Base-by-base conservation (phyloP, 352 stramenopile genomes). In the Ophiocytium majus region DNA sequence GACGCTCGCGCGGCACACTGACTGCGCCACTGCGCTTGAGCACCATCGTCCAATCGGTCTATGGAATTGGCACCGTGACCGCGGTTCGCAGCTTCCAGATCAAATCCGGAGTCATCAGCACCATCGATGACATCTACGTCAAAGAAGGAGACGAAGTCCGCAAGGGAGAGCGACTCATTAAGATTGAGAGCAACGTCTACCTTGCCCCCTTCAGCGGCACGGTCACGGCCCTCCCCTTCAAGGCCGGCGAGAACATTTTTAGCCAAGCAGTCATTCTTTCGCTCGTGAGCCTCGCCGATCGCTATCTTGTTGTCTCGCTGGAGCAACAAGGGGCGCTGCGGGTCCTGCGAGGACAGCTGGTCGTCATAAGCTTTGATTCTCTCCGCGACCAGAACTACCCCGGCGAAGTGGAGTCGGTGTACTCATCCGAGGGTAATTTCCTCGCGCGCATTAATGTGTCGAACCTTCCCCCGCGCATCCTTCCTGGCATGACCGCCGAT, bases 291-390 rank as follows among this genome's bases (percentile, higher is more conserved):
- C 28, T 71, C 23, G 19, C 28, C 23, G 57, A 71, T 71, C 57
- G 57, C 23, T 71, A 71, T 71, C 57, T 71, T 71, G 57, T 71
- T 23, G 57, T 71, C 19, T 23, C 19, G 23, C 57, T 71, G 23
- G 57, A 71, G 28, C 57, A 71, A 28, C 57, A 71, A 71, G 57
- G 57, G 28, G 57, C 57, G 23, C 57, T 71, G 57, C 23, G 57
- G 28, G 57, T 71, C 57, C 23, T 71, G 57, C 23, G 57, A 28
- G 57, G 57, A 28, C 57, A 71, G 28, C 23, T 23, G 28, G 57
- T 71, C 57, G 28, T 71, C 57, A 71, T 71, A 28, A 71, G 57
- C 28, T 71, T 71, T 28, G 57, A 71, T 71, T 71, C 57, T 71
- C 23, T 71, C 28, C 57, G 57, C 23, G 28, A 71, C 28, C 23